Conservation (phyloP, 768 basidiomycete genomes). For the Hirschioporus abietinus region DNA sequence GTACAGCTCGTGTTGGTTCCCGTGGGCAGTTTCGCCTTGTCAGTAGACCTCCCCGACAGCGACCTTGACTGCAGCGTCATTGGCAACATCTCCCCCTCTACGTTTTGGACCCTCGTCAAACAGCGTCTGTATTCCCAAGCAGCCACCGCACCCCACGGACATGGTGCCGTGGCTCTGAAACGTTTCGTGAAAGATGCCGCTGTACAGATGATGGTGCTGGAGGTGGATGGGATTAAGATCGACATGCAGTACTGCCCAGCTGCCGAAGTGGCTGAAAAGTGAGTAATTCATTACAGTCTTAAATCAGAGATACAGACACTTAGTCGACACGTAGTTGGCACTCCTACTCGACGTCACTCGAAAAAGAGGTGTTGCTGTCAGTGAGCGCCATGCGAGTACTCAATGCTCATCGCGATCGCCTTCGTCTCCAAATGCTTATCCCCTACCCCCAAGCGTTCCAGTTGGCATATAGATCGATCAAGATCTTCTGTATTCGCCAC, state of each 20-base stretch:
- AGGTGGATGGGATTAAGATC: conserved; percentile 16
- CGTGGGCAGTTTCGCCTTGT: conserved; percentile 19
- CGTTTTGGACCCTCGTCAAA: conserved; percentile 18
- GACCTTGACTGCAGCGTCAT: conserved; percentile 20
- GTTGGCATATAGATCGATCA: conserved; percentile 17
- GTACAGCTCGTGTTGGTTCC: conserved; percentile 13
- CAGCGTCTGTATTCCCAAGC: conserved; percentile 5
- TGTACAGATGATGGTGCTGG: conserved; percentile 20
- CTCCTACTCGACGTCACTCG: neutral
- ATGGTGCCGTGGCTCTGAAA: conserved; percentile 9
- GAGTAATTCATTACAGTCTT: conserved; percentile 5
- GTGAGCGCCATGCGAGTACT: conserved; percentile 15
- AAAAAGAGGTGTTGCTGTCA: conserved; percentile 10
- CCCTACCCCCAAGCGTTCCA: conserved; percentile 13
- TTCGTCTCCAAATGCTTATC: conserved; percentile 10
- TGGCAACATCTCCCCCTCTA: conserved; percentile 17
- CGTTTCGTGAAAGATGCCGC: conserved; percentile 20
- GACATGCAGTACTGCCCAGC: conserved; percentile 22
- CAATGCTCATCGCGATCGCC: conserved; percentile 19
- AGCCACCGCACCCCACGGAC: neutral
- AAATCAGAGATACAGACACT: neutral
- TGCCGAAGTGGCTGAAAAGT: conserved; percentile 13
- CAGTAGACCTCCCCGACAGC: conserved; percentile 14
- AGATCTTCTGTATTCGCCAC: conserved; percentile 12
- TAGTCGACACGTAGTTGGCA: conserved; percentile 13